Evolutionary conservation across 305 asterid genomes (phyloP).

Genomic region (Fraxinus sp.): DNA sequence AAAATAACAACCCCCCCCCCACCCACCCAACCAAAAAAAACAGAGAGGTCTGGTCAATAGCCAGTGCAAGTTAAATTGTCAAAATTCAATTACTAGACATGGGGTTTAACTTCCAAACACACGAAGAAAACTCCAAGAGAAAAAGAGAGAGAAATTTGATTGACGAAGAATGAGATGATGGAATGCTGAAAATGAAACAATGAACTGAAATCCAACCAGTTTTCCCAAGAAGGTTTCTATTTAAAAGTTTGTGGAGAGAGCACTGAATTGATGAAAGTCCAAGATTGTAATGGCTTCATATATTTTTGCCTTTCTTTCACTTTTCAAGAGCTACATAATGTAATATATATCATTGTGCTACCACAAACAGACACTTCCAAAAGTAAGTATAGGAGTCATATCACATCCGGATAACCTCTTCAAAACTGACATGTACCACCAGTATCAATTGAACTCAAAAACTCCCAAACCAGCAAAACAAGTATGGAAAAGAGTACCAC

Average conservation of each 20-base stretch:
- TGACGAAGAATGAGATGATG: background rate
- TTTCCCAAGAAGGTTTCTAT: background rate
- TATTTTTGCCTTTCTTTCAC: background rate
- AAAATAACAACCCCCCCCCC: background rate
- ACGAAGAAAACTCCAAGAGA: background rate
- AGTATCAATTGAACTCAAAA: background rate
- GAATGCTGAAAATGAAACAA: background rate
- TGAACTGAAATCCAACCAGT: background rate
- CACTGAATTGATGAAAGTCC: background rate
- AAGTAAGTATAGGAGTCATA: background rate
- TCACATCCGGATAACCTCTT: background rate
- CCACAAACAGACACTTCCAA: background rate
- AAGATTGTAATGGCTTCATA: background rate
- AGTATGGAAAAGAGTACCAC: background rate
- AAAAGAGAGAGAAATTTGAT: slow-evolving; percentile 3
- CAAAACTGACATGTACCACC: background rate
- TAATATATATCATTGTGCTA: background rate
- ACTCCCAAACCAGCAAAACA: background rate
- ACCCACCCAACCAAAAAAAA: too few relatives aligned
- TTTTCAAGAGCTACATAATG: background rate
- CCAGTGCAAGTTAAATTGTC: slow-evolving; percentile 16
- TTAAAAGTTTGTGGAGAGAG: background rate
- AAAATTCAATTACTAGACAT: background rate
- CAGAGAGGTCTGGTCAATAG: background rate
- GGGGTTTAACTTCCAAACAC: background rate